Percentiles rank a stretch among this genome's conserved stretches.
phyloP scores from a whole-genome alignment of 2,329 filamentous ascomycete species.

The Ascochyta clinopodiicola region DNA sequence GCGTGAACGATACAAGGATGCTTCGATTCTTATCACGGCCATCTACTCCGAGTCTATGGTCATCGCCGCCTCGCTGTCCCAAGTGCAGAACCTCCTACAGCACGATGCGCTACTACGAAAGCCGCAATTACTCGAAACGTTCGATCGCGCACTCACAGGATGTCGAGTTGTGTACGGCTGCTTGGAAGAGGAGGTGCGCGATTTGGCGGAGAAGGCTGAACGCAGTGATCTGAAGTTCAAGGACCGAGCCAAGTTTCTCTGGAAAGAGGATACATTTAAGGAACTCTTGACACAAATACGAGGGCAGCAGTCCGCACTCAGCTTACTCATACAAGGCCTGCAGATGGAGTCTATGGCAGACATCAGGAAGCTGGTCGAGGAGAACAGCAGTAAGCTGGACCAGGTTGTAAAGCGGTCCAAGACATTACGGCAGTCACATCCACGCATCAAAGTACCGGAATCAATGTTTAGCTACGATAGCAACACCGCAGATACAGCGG shows the following conservation, averaged over 20 bases:
- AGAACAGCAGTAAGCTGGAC: conserved; percentile 38
- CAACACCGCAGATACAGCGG: conserved; percentile 9
- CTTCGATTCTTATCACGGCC: conserved; percentile 38
- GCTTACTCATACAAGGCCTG: conserved; percentile 42
- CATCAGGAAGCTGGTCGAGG: conserved; percentile 37
- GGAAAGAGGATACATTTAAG: conserved; percentile 45
- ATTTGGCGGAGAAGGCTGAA: conserved; percentile 29
- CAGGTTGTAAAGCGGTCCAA: conserved; percentile 35
- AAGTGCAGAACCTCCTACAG: conserved; percentile 39
- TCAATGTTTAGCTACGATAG: conserved; percentile 29
- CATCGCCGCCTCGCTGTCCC: conserved; percentile 41
- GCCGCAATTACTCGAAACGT: conserved; percentile 39
- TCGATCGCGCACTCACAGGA: conserved; percentile 42
- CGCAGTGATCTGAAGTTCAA: conserved; percentile 31
- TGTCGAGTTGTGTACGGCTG: conserved; percentile 44
- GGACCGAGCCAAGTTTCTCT: conserved; percentile 37
- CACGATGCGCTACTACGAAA: conserved; percentile 36
- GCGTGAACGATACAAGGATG: conserved; percentile 39
- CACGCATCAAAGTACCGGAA: conserved; percentile 36
- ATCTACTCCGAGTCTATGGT: conserved; percentile 46
- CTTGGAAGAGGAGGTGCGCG: conserved; percentile 41
- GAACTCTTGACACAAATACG: conserved; percentile 44
- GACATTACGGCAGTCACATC: conserved; percentile 36
- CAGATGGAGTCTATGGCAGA: conserved; percentile 46
- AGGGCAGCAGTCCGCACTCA: conserved; percentile 43